A percentile compares a stretch with the other conserved stretches of the same genome.
Evolutionary conservation across 306 rosid species (phyloP).

Genomic region (Glycine latifolia): DNA sequence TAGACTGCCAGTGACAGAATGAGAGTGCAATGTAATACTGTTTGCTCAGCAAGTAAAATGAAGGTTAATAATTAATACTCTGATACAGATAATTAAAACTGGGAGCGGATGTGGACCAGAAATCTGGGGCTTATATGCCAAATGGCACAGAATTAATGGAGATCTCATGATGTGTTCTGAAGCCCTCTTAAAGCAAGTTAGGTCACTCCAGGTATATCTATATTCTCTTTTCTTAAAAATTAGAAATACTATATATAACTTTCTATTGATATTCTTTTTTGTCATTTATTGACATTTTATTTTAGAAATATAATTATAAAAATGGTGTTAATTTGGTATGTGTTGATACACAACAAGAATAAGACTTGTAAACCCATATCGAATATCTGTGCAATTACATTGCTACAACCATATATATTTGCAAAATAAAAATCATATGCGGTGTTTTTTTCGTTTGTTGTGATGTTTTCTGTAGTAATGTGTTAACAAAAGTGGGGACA

Average conservation of each 20-base stretch:
- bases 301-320: conserved; percentile 1
- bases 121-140: conserved; percentile 87
- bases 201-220: conserved; percentile 88
- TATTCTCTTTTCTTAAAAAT: background rate
- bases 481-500: background rate
- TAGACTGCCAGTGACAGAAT: conserved; percentile 3
- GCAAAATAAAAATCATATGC: background rate
- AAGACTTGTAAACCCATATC: background rate
- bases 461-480: background rate
- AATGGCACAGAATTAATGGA: conserved; percentile 93
- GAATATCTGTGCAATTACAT: conserved; percentile 7
- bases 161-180: conserved; percentile 88
- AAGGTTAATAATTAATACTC: conserved; percentile 42
- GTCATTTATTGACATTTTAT: background rate
- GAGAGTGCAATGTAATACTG: background rate
- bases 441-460: conserved; percentile 10
- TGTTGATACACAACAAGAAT: no score
- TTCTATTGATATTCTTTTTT: background rate
- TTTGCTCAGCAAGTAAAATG: conserved; percentile 26
- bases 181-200: conserved; percentile 92
- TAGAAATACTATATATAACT: background rate
- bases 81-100: conserved; percentile 73
- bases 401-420: no score
- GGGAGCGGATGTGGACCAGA: conserved; percentile 75
- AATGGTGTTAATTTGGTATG: background rate